Base-by-base conservation (phyloP, 106 monocot species). In the Dendrobium nobile region DNA sequence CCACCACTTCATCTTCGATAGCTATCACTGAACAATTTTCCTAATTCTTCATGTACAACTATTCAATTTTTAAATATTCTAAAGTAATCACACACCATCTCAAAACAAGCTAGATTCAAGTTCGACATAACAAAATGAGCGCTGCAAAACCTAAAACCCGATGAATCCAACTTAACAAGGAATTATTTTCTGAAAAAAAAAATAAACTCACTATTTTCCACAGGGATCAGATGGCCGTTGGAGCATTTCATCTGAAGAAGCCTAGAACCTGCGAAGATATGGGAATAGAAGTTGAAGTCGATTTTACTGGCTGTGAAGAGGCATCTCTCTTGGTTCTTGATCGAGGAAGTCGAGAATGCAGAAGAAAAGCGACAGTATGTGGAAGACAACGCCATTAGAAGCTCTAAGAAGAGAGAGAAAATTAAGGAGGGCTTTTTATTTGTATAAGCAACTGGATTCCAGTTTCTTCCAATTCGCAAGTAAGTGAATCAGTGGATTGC, bases 151-250 rank as follows among this genome's bases (percentile, higher is more conserved):
- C 37, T 37, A 54, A 54, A 9, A 54, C 9, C 54, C 10, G 54
- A 9, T 10, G 54, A 9, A 54, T 54, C 0, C 54, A 54, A 15
- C 54, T 54, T 54, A 54, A 54, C 54, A 17, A 54, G n/a, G 65
- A 65, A 65, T 20, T 7, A 2, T 22, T 20, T 7, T 72, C 31
- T 7, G 72, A 37, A 3, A 37, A 37, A 37, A 37, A n/a, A 72
- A 28, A n/a, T n/a, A n/a, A 37, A 0, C 74, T 74, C 9, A 74
- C 74, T 19, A 74, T 44, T 74, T 43, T 74, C 74, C 74, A 74
- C 16, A n/a, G 74, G 74, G 74, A 74, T 41, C 43, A 74, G 43
- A 20, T 74, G 74, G 2, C 74, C 74, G 5, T 74, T 74, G 43
- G 16, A 74, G 43, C 74, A 74, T 74, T 74, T 74, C 74, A 19